A percentile compares a stretch with the other conserved stretches of the same genome.
These are phyloP conservation scores for Nemania serpens DNA, from an alignment of 2,329 filamentous ascomycete species.

Conservation along the genomic window DNA sequence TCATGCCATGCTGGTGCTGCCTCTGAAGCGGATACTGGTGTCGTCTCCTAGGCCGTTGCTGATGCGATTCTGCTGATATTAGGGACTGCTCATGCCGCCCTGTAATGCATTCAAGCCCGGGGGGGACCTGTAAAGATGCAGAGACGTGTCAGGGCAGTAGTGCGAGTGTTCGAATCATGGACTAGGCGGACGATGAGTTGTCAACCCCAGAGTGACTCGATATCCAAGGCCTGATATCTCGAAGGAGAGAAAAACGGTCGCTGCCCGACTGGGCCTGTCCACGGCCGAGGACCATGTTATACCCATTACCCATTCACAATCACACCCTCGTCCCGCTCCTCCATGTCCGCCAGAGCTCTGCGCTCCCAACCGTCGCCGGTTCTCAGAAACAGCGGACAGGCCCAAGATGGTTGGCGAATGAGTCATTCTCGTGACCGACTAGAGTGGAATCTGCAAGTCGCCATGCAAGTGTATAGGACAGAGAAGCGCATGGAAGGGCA, in stretches of 20 bases:
- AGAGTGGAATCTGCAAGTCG: slow-evolving; percentile 35
- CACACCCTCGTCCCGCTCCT: slow-evolving; percentile 25
- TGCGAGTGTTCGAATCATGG: slow-evolving; percentile 25
- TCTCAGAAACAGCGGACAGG: slow-evolving; percentile 37
- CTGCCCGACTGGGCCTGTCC: slow-evolving; percentile 31
- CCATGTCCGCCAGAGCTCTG: slow-evolving; percentile 25
- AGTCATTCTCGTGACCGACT: slow-evolving; percentile 36
- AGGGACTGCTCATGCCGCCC: slow-evolving; percentile 11
- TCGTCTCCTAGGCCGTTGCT: not conserved
- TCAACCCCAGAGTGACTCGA: slow-evolving; percentile 30
- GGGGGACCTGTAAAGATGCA: slow-evolving; percentile 23
- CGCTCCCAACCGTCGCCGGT: slow-evolving; percentile 29
- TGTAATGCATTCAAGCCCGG: slow-evolving; percentile 20
- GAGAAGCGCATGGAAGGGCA: slow-evolving; percentile 32
- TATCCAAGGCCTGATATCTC: slow-evolving; percentile 32
- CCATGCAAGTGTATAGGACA: slow-evolving; percentile 36
- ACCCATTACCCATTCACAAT: slow-evolving; percentile 37
- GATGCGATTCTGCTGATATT: not conserved
- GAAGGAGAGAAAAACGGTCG: slow-evolving; percentile 33
- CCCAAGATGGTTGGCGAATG: slow-evolving; percentile 41
- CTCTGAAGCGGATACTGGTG: not conserved
- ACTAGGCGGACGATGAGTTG: slow-evolving; percentile 30
- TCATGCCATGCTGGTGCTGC: slow-evolving; percentile 35
- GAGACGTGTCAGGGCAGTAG: slow-evolving; percentile 29
- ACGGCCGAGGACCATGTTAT: slow-evolving; percentile 40